These are phyloP conservation scores for Suhomyces taliae DNA, from an alignment of 1,139 yeast genomes.

Conservation along the genomic window DNA sequence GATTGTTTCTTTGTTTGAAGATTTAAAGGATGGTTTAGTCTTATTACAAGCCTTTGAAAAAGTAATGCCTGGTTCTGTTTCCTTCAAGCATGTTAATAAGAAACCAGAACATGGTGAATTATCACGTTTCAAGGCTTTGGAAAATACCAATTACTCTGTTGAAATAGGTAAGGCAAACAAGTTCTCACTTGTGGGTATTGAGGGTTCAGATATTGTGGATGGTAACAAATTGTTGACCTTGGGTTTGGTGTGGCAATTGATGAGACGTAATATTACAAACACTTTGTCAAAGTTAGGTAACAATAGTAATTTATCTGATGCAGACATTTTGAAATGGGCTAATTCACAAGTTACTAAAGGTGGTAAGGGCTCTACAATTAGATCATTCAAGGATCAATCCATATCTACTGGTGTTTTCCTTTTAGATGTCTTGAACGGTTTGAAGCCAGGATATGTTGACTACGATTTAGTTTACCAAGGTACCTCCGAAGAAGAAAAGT, in stretches of 20 bases:
- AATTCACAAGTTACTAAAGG: conserved; percentile 81
- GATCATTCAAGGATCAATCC: conserved; percentile 83
- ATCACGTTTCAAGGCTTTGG: conserved; percentile 90
- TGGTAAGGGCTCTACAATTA: conserved; percentile 65
- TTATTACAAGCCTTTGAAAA: conserved; percentile 92
- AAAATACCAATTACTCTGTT: conserved; percentile 94
- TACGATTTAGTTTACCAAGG: conserved; percentile 87
- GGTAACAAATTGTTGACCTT: conserved; percentile 87
- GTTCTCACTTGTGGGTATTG: conserved; percentile 95
- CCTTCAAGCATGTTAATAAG: conserved; percentile 78
- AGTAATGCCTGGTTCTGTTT: conserved; percentile 91
- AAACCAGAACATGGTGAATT: conserved; percentile 76
- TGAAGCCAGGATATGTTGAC: conserved; percentile 97
- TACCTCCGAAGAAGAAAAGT: conserved; percentile 74
- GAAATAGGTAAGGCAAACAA: conserved; percentile 91
- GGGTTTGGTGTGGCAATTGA: conserved; percentile 98
- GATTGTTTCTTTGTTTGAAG: conserved; percentile 88
- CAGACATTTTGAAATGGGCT: conserved; percentile 93
- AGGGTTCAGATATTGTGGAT: conserved; percentile 96
- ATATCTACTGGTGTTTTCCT: conserved; percentile 77
- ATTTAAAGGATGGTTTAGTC: conserved; percentile 88
- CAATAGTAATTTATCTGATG: conserved; percentile 67
- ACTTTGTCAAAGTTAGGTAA: conserved; percentile 75
- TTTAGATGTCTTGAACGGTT: conserved; percentile 86
- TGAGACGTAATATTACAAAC: conserved; percentile 90